Evolutionary conservation across 139 green algal genomes (phyloP).

Genomic region (Eudorina sp.): DNA sequence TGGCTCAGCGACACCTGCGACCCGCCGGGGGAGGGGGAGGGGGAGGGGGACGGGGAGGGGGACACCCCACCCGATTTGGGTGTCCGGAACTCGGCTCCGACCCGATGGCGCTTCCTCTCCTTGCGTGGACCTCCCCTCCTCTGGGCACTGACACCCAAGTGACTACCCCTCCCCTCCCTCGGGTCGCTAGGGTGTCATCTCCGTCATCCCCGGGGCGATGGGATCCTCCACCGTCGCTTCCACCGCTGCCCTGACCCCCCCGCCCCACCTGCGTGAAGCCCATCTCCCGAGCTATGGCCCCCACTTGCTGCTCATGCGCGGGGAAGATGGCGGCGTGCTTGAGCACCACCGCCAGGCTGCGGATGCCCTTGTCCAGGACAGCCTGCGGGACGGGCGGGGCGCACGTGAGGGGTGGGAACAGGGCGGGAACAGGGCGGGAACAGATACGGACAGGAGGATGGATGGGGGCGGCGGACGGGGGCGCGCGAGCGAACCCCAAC

Average conservation of each 20-base stretch:
- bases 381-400: conserved; percentile 39
- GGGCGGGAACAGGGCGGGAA: background rate
- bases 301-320: conserved; percentile 88
- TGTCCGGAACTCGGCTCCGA: too few relatives aligned
- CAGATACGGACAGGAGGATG: background rate
- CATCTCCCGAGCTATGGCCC: conserved; percentile 75
- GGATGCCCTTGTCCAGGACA: conserved; percentile 83
- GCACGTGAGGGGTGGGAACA: background rate
- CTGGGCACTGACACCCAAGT: background rate
- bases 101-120: too few relatives aligned
- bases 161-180: background rate
- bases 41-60: background rate
- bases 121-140: too few relatives aligned
- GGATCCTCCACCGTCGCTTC: background rate
- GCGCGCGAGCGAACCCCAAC: too few relatives aligned
- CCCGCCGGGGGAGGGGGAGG: background rate
- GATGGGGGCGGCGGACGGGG: background rate
- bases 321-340: conserved; percentile 95
- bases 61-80: background rate
- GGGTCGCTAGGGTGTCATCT: too few relatives aligned
- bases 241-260: background rate
- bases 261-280: conserved; percentile 83
- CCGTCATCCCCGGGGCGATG: background rate
- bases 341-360: conserved; percentile 90
- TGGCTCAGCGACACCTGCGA: conserved; percentile 51